Percentiles rank a stretch among this genome's conserved stretches.
Evolutionary conservation across 2,329 filamentous ascomycete genomes (phyloP).

Genomic region (Metarhizium album): DNA sequence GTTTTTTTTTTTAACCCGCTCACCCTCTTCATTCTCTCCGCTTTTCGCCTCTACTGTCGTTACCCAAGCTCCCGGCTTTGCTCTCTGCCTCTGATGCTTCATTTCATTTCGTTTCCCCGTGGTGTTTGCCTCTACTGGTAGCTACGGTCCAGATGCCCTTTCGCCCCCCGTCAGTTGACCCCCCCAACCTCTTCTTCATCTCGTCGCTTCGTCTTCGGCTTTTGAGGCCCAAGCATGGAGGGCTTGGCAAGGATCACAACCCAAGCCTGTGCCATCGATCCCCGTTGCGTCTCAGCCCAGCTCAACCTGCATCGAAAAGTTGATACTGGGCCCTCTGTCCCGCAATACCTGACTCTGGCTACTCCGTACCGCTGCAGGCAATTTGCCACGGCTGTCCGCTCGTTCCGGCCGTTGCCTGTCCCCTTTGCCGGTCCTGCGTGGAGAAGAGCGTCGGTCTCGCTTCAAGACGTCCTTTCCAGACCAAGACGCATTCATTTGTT

Average conservation of each 20-base stretch:
- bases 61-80: background rate
- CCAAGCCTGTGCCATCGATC: background rate
- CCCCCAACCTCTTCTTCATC: background rate
- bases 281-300: background rate
- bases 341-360: background rate
- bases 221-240: background rate
- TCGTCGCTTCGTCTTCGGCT: background rate
- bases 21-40: background rate
- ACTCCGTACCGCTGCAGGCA: background rate
- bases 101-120: background rate
- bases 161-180: background rate
- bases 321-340: background rate
- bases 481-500: too few relatives aligned
- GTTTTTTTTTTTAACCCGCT: background rate
- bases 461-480: too few relatives aligned
- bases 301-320: background rate
- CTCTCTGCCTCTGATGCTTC: background rate
- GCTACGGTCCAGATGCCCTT: background rate
- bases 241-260: background rate
- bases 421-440: background rate
- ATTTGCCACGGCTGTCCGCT: background rate
- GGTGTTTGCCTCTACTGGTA: background rate
- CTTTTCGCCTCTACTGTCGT: background rate
- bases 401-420: background rate
- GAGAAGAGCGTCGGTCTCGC: background rate